Evolutionary conservation across 1,284 basidiomycete genomes (phyloP).

Genomic region (Ganoderma sinense): DNA sequence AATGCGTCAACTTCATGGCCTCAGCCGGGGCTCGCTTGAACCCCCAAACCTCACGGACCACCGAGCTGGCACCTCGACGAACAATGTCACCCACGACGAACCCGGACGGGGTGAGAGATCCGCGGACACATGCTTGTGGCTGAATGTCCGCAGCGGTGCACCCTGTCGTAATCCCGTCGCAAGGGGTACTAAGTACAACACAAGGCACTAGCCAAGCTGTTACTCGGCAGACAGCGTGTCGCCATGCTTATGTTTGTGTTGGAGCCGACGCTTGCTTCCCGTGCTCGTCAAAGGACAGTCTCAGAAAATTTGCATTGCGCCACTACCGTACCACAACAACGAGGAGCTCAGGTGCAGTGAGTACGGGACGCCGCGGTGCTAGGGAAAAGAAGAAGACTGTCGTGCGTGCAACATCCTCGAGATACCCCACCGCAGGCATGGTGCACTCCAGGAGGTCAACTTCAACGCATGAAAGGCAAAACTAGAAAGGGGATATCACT

Average conservation of each 20-base stretch:
- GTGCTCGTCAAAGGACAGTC: background rate
- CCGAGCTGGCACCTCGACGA: background rate
- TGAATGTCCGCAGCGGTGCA: background rate
- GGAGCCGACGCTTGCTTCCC: background rate
- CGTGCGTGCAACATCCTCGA: slow-evolving; percentile 4
- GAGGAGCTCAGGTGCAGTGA: background rate
- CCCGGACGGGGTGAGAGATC: background rate
- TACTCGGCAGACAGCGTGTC: background rate
- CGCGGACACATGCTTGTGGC: background rate
- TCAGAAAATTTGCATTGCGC: background rate
- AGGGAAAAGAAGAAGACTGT: background rate
- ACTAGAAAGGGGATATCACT: background rate
- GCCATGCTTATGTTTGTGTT: background rate
- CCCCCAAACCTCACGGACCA: background rate
- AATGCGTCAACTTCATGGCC: background rate
- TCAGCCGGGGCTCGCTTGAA: background rate
- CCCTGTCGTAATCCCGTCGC: slow-evolving; percentile 8
- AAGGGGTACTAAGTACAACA: background rate
- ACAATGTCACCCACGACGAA: background rate
- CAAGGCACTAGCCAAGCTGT: background rate
- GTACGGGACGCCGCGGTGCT: background rate
- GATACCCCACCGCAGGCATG: background rate
- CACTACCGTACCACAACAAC: background rate
- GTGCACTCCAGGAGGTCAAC: background rate
- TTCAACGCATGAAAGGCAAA: background rate